Conservation (phyloP, 805 yeast genomes). For the Vanderwaltozyma tropicalis region DNA sequence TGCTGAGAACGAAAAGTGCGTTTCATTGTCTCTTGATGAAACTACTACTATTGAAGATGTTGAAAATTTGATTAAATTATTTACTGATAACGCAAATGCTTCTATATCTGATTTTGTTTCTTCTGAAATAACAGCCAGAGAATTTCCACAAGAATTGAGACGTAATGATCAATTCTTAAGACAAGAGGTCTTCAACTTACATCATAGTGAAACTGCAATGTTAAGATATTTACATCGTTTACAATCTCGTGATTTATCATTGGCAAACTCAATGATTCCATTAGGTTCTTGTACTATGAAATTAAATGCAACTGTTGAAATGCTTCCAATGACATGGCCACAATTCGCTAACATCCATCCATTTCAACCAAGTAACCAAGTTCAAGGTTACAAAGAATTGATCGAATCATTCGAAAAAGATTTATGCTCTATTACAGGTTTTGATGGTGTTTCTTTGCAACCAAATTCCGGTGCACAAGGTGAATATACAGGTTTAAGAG, state of each 20-base stretch:
- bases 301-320: slow-evolving; percentile 87
- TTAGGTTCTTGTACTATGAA: slow-evolving; percentile 98
- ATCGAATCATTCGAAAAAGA: slow-evolving; percentile 72
- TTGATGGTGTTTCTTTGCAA: slow-evolving; percentile 80
- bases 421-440: slow-evolving; percentile 86
- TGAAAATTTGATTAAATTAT: slow-evolving; percentile 43
- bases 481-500: slow-evolving; percentile 88
- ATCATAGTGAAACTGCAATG: slow-evolving; percentile 94
- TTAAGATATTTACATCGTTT: slow-evolving; percentile 77
- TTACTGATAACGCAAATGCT: slow-evolving; percentile 35
- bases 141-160: slow-evolving; percentile 37
- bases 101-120: slow-evolving; percentile 6
- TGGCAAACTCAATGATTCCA: slow-evolving; percentile 95
- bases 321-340: slow-evolving; percentile 92
- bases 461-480: slow-evolving; percentile 99
- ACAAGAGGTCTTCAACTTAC: slow-evolving; percentile 70
- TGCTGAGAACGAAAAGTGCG: slow-evolving; percentile 48
- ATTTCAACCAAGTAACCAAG: slow-evolving; percentile 82
- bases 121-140: slow-evolving; percentile 32
- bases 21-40: slow-evolving; percentile 86
- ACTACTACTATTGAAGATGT: slow-evolving; percentile 62
- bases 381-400: slow-evolving; percentile 73
- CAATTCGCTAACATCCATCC: slow-evolving; percentile 86
- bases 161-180: slow-evolving; percentile 54
- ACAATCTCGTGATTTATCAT: slow-evolving; percentile 80